A percentile compares a stretch with the other conserved stretches of the same genome.
Conservation (phyloP, 2,329 filamentous ascomycete species). For the Akanthomyces uredinophilus region DNA sequence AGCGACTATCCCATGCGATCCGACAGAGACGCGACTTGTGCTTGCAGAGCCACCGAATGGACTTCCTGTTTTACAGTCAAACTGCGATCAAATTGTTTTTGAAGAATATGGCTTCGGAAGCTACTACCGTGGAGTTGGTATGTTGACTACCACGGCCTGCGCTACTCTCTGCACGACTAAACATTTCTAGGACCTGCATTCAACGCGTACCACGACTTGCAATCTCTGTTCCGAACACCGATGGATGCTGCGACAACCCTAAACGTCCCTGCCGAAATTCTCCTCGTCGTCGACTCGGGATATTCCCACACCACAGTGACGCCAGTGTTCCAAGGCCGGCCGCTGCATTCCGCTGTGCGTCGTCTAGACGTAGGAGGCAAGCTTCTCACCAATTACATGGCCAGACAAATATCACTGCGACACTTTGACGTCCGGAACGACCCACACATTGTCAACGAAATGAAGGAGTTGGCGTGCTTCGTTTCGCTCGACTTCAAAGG, state of each 20-base stretch:
- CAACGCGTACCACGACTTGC: constrained; percentile 78
- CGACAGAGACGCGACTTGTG: constrained; percentile 74
- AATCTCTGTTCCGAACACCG: constrained; percentile 60
- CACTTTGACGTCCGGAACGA: constrained; percentile 97
- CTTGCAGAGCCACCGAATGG: constrained; percentile 83
- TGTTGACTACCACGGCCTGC: neutral
- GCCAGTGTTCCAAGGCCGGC: constrained; percentile 73
- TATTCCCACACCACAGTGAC: constrained; percentile 92
- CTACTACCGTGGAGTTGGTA: constrained; percentile 72
- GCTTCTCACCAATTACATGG: constrained; percentile 86
- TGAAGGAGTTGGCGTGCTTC: constrained; percentile 87
- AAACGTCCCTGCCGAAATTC: constrained; percentile 62
- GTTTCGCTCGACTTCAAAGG: constrained; percentile 69
- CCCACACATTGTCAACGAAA: constrained; percentile 87
- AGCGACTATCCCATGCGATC: constrained; percentile 65
- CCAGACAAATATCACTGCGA: constrained; percentile 80
- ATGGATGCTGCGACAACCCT: constrained; percentile 37
- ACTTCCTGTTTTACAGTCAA: constrained; percentile 73
- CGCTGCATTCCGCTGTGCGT: constrained; percentile 75
- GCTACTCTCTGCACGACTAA: neutral
- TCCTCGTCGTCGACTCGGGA: constrained; percentile 86
- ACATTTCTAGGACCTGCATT: constrained; percentile 57
- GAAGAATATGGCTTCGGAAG: constrained; percentile 92
- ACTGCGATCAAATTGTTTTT: constrained; percentile 95
- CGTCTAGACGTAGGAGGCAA: constrained; percentile 90